Evolutionary conservation across 2,329 filamentous ascomycete genomes (phyloP).

Genomic region (Aquanectria penicillioides): DNA sequence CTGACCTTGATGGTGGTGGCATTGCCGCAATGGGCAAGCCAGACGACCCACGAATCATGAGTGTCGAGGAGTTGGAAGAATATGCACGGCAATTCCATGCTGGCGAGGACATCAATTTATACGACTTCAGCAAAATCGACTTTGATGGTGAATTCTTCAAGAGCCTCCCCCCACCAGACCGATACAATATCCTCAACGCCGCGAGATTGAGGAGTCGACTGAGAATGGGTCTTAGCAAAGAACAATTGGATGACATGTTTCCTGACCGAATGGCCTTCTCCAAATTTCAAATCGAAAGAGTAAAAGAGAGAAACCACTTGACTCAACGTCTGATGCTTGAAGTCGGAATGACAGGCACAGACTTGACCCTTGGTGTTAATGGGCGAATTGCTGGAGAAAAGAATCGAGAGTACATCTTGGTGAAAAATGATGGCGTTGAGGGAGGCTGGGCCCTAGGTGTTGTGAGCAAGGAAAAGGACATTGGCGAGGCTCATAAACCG

Average conservation of each 20-base stretch:
- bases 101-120: constrained; percentile 90
- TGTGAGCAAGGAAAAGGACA: constrained; percentile 84
- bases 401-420: constrained; percentile 92
- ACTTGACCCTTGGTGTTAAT: constrained; percentile 73
- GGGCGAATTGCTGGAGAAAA: constrained; percentile 83
- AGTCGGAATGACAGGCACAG: constrained; percentile 85
- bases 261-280: constrained; percentile 98
- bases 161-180: constrained; percentile 86
- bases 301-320: constrained; percentile 90
- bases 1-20: constrained; percentile 80
- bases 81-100: constrained; percentile 93
- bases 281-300: constrained; percentile 93
- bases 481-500: constrained; percentile 83
- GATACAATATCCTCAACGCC: constrained; percentile 97
- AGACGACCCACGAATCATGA: constrained; percentile 97
- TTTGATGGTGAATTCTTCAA: constrained; percentile 96
- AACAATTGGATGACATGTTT: constrained; percentile 96
- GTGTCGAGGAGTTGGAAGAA: constrained; percentile 89
- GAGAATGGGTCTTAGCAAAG: constrained; percentile 95
- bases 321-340: constrained; percentile 96
- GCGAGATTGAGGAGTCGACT: constrained; percentile 87
- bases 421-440: constrained; percentile 94
- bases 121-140: constrained; percentile 99
- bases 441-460: constrained; percentile 97
- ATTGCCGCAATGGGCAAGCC: constrained; percentile 88